Percentiles rank a stretch among this genome's conserved stretches.
Conservation (phyloP, 1,284 basidiomycete genomes). For the Cystobasidium sp. region DNA sequence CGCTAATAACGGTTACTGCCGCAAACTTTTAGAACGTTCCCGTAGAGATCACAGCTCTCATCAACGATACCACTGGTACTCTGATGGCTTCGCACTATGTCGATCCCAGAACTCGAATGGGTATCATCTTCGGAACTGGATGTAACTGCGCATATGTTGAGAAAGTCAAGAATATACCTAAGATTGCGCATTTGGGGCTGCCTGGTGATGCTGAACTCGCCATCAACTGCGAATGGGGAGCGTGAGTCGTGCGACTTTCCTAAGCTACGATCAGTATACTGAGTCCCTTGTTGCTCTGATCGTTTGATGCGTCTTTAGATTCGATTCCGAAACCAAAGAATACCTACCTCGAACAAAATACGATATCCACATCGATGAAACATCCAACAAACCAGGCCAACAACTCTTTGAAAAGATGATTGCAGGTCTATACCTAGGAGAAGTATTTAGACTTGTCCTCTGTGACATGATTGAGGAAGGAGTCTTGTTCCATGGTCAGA, state of each 20-base stretch:
- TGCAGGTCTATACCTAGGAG: conserved; percentile 94
- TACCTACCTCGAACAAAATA: conserved; percentile 87
- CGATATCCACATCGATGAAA: conserved; percentile 87
- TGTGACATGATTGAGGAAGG: conserved; percentile 96
- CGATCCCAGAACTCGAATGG: conserved; percentile 85
- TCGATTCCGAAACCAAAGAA: conserved; percentile 94
- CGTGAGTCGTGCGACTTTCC: conserved; percentile 15
- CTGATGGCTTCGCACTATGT: conserved; percentile 97
- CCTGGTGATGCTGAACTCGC: conserved; percentile 73
- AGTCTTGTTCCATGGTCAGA: conserved; percentile 87
- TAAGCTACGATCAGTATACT: neutral
- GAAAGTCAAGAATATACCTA: conserved; percentile 71
- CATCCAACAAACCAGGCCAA: conserved; percentile 94
- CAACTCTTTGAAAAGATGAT: conserved; percentile 98
- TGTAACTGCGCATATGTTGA: conserved; percentile 91
- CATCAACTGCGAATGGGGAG: conserved; percentile 93
- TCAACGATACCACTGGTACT: conserved; percentile 97
- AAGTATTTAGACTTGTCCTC: conserved; percentile 90
- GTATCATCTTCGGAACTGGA: conserved; percentile 95
- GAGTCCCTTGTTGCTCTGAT: neutral
- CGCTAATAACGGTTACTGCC: too few species aligned
- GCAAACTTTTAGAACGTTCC: too few species aligned
- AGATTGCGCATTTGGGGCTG: conserved; percentile 77
- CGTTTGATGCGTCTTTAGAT: conserved; percentile 55
- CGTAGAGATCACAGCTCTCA: conserved; percentile 78